Evolutionary conservation across 306 rosid species (phyloP).

Genomic region (Citrullus colocynthis): DNA sequence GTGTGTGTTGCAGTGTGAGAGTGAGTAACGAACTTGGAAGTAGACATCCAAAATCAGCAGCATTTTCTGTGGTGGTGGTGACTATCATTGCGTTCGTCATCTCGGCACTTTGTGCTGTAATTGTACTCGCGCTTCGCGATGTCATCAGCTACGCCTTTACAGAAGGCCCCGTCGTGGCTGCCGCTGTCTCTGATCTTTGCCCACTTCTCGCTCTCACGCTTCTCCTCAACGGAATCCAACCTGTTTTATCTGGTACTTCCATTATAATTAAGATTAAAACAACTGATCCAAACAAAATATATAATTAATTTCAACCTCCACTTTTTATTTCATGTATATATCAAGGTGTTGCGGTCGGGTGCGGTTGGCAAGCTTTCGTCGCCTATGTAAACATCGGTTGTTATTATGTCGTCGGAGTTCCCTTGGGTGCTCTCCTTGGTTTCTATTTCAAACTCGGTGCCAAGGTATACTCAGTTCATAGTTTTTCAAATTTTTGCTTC

Average conservation of each 20-base stretch:
- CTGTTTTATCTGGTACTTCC: slow-evolving; percentile 46
- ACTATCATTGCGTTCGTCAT: slow-evolving; percentile 23
- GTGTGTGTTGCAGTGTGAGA: slow-evolving; percentile 31
- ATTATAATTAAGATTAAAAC: too few species aligned
- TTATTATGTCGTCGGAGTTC: slow-evolving; percentile 48
- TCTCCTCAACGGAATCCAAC: slow-evolving; percentile 61
- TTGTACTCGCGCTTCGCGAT: slow-evolving; percentile 34
- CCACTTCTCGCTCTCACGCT: slow-evolving; percentile 45
- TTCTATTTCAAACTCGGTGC: slow-evolving; percentile 49
- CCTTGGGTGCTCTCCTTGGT: slow-evolving; percentile 55
- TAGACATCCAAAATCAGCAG: slow-evolving; percentile 55
- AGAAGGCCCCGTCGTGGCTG: slow-evolving; percentile 37
- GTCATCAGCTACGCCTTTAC: slow-evolving; percentile 65
- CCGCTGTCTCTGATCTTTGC: slow-evolving; percentile 47
- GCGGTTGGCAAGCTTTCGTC: slow-evolving; percentile 79
- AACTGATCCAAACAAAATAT: too few species aligned
- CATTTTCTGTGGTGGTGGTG: slow-evolving; percentile 38
- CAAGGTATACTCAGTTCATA: slow-evolving; percentile 17
- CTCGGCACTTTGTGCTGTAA: slow-evolving; percentile 28
- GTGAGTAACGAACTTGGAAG: slow-evolving; percentile 68
- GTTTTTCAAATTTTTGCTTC: not conserved
- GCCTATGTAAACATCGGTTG: slow-evolving; percentile 68
- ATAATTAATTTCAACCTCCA: not conserved
- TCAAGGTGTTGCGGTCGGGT: slow-evolving; percentile 24
- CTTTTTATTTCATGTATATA: not conserved